Evolutionary conservation across 108 stramenopile species (phyloP).

Genomic region (Skeletonema potamos): DNA sequence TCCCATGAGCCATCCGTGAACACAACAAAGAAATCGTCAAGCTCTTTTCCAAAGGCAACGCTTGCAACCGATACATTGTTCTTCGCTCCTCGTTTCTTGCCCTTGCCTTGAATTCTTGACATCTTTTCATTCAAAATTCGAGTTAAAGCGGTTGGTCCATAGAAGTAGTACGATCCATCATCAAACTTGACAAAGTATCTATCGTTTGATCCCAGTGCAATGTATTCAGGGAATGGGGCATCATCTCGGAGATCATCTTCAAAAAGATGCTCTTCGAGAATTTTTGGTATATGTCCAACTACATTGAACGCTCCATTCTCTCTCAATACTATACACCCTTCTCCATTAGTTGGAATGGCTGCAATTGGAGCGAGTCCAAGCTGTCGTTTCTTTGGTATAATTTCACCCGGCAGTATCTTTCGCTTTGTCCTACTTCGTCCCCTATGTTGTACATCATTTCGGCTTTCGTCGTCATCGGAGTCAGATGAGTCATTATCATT

Average conservation of each 20-base stretch:
- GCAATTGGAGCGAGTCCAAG: slow-evolving; percentile 55
- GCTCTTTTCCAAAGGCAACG: slow-evolving; percentile 69
- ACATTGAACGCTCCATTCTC: slow-evolving; percentile 77
- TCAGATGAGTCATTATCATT: slow-evolving; percentile 14
- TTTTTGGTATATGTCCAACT: slow-evolving; percentile 65
- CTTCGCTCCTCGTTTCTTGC: not conserved
- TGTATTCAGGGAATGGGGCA: slow-evolving; percentile 61
- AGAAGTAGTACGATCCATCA: slow-evolving; percentile 61
- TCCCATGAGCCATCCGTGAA: slow-evolving; percentile 79
- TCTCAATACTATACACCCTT: slow-evolving; percentile 71
- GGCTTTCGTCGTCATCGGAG: not conserved
- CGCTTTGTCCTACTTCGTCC: slow-evolving; percentile 12
- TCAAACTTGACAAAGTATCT: slow-evolving; percentile 72
- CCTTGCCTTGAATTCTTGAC: not conserved
- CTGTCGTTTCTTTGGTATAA: slow-evolving; percentile 34
- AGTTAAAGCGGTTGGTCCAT: slow-evolving; percentile 61
- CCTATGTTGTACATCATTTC: not conserved
- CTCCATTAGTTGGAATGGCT: slow-evolving; percentile 73
- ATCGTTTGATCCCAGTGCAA: slow-evolving; percentile 65
- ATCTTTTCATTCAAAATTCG: slow-evolving; percentile 50
- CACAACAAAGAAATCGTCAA: slow-evolving; percentile 74
- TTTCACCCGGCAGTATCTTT: not conserved
- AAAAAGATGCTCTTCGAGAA: slow-evolving; percentile 54
- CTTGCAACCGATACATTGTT: slow-evolving; percentile 11
- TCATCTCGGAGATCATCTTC: slow-evolving; percentile 35